Evolutionary conservation across 371 early-diverging fungal genomes (phyloP), one percentile per base, ranked within the genome.

Genomic region (Mucor sp.): DNA sequence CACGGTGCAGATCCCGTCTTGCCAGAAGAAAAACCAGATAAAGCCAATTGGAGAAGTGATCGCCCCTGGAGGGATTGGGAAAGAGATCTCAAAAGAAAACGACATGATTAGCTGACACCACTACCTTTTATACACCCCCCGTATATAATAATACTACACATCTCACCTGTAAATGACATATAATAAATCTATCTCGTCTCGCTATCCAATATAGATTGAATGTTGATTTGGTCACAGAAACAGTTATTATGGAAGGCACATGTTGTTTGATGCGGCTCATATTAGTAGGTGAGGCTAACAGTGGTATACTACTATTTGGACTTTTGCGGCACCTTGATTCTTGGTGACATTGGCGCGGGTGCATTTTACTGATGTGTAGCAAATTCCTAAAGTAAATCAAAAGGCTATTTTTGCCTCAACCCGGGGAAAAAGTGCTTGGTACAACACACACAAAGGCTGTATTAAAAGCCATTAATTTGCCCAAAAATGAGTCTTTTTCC

Each of bases 51-150:
- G 76, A 70, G 44, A 33, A 61, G 44, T 14, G 70, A 71, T 58
- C 65, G 74, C 43, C 74, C 81, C 44, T 80, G 81, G 81, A 73
- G 68, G 60, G 81, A 80, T 58, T 80, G 81, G 81, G 71, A 75
- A 62, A 57, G 35, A 61, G 69, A 65, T 7, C 19, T 69, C 32
- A 69, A 58, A 41, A 63, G 59, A 58, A 48, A 48, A 58, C n/a
- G 56, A 6, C 56, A 55, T 25, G 17, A 30, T 55, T 55, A 50
- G 50, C 25, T 19, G 11, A 50, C 2, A 50, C 50, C 4, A 15
- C 41, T 12, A n/a, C 4, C 4, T 41, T 39, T 14, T 37, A 37
- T 37, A 37, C 2, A 37, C n/a, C n/a, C n/a, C n/a, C n/a, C n/a
- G n/a, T 41, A 41, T 41, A 41, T 41, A 41, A n/a, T n/a, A n/a